Base-by-base conservation (phyloP, 148 eudicot genomes). In the Rhododendron kiyosumense region DNA sequence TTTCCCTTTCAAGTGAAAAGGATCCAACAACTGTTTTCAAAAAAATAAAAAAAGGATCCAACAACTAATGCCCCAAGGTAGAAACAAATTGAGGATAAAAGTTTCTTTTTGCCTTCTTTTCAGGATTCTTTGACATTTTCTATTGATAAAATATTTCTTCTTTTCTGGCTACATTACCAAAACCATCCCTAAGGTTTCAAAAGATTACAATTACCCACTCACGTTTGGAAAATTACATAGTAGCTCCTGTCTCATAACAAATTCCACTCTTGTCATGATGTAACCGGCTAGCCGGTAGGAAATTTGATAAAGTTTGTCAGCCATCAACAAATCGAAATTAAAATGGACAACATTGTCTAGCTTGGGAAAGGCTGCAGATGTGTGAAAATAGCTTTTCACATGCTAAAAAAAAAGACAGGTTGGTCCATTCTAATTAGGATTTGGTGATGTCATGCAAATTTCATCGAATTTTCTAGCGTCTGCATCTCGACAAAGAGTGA, bases 41-140 rank as follows among this genome's bases (percentile, higher is more conserved):
- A 32, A 32, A 32, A 32, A 32, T 32, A 32, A 32, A 32, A 32
- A 59, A 69, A 52, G 69, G 38, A 63, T 48, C 43, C 32, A 81
- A 67, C 67, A 48, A 69, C 84, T 26, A 81, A 73, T 32, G n/a
- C 79, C 65, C 34, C 73, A 80, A 85, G 80, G 51, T 52, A 41
- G 67, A 43, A 43, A 52, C 26, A 59, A 73, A 81, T 17, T 22
- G 57, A 79, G 54, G 86, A 78, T 78, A 85, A 85, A 85, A 75
- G 20, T 77, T 28, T 43, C 79, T 32, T 46, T 80, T 32, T 17
- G 54, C 84, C 28, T 36, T 26, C 74, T 59, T 61, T 78, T 30
- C 36, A 36, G n/a, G 36, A 75, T 49, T 34, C 38, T 86, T 15
- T 57, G 41, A 57, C 79, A 69, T 49, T 34, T 76, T 84, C 20